phyloP scores from a whole-genome alignment of 495 filamentous ascomycete species.

The Pyrenula massariospora region DNA sequence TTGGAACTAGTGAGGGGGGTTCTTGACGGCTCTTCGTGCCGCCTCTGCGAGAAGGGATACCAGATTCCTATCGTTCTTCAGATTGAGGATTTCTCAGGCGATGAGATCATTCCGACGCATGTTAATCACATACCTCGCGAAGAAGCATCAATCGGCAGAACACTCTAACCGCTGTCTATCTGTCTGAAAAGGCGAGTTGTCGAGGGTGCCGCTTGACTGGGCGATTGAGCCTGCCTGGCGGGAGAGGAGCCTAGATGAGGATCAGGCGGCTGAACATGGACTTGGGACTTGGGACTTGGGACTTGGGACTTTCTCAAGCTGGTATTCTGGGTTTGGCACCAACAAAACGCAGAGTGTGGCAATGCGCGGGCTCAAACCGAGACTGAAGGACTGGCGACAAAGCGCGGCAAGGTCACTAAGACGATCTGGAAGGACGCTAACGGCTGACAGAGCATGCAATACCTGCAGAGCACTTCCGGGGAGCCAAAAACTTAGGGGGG shows the following conservation, averaged over 20 bases:
- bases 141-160: too few relatives aligned
- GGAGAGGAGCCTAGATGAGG: neutral
- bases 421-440: neutral
- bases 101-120: conserved; percentile 7
- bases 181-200: too few relatives aligned
- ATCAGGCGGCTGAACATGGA: conserved; percentile 1
- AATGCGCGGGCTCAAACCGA: conserved; percentile 1
- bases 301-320: neutral
- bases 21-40: too few relatives aligned
- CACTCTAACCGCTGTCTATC: too few relatives aligned
- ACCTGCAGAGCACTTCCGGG: neutral
- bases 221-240: conserved; percentile 8
- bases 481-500: neutral
- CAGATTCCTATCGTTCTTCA: conserved; percentile 6
- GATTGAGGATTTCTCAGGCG: conserved; percentile 4
- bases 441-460: neutral
- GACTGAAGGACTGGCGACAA: neutral
- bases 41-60: too few relatives aligned
- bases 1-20: conserved; percentile 15
- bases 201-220: too few relatives aligned
- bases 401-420: neutral
- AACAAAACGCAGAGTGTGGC: neutral
- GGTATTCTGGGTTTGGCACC: neutral
- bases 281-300: neutral
- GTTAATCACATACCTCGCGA: conserved; percentile 14